phyloP scores from a whole-genome alignment of 225 moss, liverwort and hornwort species.

The Pleurozium schreberi region DNA sequence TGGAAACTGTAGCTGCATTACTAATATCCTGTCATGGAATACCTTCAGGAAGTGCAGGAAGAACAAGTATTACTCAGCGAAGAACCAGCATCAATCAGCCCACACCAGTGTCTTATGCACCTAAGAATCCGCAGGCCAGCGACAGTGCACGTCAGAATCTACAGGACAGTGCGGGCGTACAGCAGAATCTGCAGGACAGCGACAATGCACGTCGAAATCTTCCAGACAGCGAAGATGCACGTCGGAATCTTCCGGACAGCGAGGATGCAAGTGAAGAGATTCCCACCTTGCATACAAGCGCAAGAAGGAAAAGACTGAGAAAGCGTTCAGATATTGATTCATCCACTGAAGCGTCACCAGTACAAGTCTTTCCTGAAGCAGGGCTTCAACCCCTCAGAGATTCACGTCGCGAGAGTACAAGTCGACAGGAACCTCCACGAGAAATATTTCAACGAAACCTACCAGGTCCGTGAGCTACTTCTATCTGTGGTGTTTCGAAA shows the following conservation, averaged over 20 bases:
- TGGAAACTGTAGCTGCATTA: neutral
- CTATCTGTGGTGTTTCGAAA: neutral
- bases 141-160: conserved; percentile 19
- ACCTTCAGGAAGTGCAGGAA: conserved; percentile 36
- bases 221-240: conserved; percentile 22
- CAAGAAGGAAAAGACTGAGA: conserved; percentile 29
- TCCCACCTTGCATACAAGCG: conserved; percentile 23
- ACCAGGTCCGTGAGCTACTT: conserved; percentile 16
- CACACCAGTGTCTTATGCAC: conserved; percentile 15
- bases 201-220: conserved; percentile 7
- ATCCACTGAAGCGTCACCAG: conserved; percentile 15
- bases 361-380: conserved; percentile 14
- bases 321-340: conserved; percentile 14
- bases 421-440: conserved; percentile 10
- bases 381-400: conserved; percentile 21
- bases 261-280: conserved; percentile 52
- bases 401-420: conserved; percentile 20
- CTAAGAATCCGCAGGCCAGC: conserved; percentile 12
- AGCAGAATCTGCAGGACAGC: conserved; percentile 6
- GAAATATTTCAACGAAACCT: neutral
- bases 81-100: conserved; percentile 31
- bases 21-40: conserved; percentile 1
- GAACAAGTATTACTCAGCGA: conserved; percentile 29
- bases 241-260: conserved; percentile 26
- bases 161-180: conserved; percentile 6